Evolutionary conservation across 2,329 filamentous ascomycete genomes (phyloP).

Genomic region (Lomentospora prolificans): DNA sequence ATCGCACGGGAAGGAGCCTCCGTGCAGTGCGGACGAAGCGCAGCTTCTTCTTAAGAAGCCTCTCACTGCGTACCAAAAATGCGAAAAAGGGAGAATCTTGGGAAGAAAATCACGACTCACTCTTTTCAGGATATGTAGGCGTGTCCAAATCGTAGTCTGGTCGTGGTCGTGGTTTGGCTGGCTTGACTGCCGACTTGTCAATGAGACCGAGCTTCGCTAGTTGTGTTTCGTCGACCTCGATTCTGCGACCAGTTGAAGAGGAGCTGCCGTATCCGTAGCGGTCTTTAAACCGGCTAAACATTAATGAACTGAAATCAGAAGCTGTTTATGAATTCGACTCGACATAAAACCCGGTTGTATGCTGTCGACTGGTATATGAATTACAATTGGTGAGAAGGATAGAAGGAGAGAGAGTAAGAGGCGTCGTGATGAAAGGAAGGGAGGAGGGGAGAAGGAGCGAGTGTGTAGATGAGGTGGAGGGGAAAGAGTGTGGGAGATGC

Average conservation of each 20-base stretch:
- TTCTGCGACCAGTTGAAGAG: constrained; percentile 2
- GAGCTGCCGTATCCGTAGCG: constrained; percentile 2
- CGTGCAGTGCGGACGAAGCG: too few relatives aligned
- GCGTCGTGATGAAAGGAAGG: neutral
- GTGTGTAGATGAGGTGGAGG: neutral
- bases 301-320: constrained; percentile 1
- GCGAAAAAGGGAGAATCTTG: neutral
- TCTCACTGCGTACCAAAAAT: neutral
- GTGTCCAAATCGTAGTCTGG: constrained; percentile 16
- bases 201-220: constrained; percentile 7
- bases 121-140: constrained; percentile 30
- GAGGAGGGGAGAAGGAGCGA: neutral
- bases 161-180: constrained; percentile 11
- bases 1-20: too few relatives aligned
- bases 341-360: neutral
- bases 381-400: neutral
- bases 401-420: neutral
- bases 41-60: too few relatives aligned
- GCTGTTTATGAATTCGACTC: neutral
- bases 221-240: neutral
- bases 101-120: constrained; percentile 16
- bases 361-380: neutral
- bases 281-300: constrained; percentile 2
- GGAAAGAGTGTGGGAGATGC: neutral
- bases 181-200: constrained; percentile 4